A percentile compares a stretch with the other conserved stretches of the same genome.
Conservation (phyloP, 2,329 filamentous ascomycete species). For the Colletotrichum sp. region DNA sequence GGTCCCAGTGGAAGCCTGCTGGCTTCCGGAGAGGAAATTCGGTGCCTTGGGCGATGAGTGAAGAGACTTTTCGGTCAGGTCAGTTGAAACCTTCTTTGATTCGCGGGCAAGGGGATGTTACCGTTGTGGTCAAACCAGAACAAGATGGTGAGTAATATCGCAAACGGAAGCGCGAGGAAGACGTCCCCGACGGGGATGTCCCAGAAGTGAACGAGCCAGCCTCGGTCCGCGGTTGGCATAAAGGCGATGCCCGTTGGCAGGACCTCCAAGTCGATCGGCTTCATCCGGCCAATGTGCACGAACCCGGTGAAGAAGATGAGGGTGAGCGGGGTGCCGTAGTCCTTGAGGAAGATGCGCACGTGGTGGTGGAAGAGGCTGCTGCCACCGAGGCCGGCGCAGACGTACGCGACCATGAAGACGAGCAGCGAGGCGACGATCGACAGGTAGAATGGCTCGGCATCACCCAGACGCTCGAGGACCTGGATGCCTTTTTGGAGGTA, state of each 20-base stretch:
- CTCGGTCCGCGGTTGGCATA: conserved; percentile 73
- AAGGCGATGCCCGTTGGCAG: conserved; percentile 81
- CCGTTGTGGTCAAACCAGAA: conserved; percentile 93
- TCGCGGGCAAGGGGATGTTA: conserved; percentile 38
- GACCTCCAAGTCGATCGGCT: conserved; percentile 68
- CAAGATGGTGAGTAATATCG: conserved; percentile 79
- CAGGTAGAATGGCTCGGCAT: conserved; percentile 73
- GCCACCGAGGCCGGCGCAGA: conserved; percentile 73
- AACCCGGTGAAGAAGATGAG: conserved; percentile 91
- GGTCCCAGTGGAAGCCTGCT: conserved; percentile 85
- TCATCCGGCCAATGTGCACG: conserved; percentile 85
- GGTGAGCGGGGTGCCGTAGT: conserved; percentile 85
- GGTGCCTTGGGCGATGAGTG: conserved; percentile 81
- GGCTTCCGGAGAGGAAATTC: conserved; percentile 83
- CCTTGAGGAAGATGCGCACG: conserved; percentile 82
- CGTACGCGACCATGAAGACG: conserved; percentile 78
- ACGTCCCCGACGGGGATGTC: conserved; percentile 74
- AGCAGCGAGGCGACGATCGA: conserved; percentile 78
- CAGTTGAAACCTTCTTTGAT: fast-evolving
- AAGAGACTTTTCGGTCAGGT: conserved; percentile 64
- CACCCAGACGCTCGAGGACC: conserved; percentile 78
- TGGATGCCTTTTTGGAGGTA: conserved; percentile 92
- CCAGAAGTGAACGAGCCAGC: conserved; percentile 86
- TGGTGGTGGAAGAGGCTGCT: conserved; percentile 77
- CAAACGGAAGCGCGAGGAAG: conserved; percentile 88